Evolutionary conservation across 257 asterid species (phyloP).

Genomic region (Solanum bulbocastanum): DNA sequence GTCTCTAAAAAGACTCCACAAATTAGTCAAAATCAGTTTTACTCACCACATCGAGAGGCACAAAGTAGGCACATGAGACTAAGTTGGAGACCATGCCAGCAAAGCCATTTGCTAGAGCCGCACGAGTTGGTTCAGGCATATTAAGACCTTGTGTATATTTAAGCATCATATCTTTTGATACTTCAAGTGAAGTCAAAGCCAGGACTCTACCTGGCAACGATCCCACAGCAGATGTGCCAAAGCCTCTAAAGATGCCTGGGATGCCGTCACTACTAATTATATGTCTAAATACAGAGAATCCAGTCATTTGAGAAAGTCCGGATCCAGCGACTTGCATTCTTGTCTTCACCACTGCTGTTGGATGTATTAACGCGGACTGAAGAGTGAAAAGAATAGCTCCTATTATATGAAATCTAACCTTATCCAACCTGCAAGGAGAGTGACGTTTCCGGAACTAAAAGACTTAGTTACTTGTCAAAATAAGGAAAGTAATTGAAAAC

Average conservation of each 20-base stretch:
- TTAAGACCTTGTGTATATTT: conserved; percentile 45
- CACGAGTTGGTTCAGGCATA: conserved; percentile 76
- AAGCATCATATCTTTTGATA: conserved; percentile 63
- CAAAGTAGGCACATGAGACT: conserved; percentile 73
- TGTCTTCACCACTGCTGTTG: conserved; percentile 88
- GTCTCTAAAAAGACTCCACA: no score
- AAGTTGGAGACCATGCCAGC: conserved; percentile 91
- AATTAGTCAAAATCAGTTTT: no score
- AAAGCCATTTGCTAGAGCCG: conserved; percentile 65
- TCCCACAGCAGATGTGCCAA: conserved; percentile 85
- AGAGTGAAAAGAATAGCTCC: conserved; percentile 86
- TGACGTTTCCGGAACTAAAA: background rate
- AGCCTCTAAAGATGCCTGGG: conserved; percentile 77
- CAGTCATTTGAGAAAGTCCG: conserved; percentile 43
- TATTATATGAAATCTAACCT: conserved; percentile 68
- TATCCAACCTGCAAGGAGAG: conserved; percentile 55
- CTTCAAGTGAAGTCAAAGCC: conserved; percentile 78
- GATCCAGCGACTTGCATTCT: conserved; percentile 85
- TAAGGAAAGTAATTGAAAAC: background rate
- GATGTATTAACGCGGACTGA: conserved; percentile 84
- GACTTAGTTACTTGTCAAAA: background rate
- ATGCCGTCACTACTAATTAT: conserved; percentile 54
- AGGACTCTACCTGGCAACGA: conserved; percentile 93
- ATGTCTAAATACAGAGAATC: conserved; percentile 53
- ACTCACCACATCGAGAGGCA: conserved; percentile 88